A percentile compares a stretch with the other conserved stretches of the same genome.
These are phyloP conservation scores for Malassezia dermatis DNA, from an alignment of 1,284 basidiomycete genomes.

Conservation along the genomic window DNA sequence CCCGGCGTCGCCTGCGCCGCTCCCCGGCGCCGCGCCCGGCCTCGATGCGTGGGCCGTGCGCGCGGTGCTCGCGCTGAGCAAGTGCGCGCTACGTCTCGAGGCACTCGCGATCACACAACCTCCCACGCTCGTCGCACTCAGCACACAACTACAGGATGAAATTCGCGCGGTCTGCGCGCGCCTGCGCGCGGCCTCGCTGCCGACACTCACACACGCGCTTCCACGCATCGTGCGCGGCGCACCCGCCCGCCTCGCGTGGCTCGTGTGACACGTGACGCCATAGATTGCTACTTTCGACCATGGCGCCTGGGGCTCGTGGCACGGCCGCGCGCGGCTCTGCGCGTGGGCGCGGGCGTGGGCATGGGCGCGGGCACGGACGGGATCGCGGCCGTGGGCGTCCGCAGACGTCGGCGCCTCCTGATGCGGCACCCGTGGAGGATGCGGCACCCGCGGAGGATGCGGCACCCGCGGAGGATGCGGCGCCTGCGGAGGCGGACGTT, in stretches of 20 bases:
- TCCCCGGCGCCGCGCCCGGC: constrained; percentile 2
- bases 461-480: background rate
- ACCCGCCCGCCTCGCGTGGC: background rate
- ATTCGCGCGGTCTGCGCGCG: background rate
- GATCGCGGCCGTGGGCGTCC: background rate
- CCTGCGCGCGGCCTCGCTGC: background rate
- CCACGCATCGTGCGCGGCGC: background rate
- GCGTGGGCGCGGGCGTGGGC: background rate
- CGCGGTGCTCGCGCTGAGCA: background rate
- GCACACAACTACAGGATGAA: background rate
- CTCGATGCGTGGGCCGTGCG: background rate
- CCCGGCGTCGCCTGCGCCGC: background rate
- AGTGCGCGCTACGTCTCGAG: constrained; percentile 5
- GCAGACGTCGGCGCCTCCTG: background rate
- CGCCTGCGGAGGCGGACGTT: constrained; percentile 45
- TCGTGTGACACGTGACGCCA: constrained; percentile 9
- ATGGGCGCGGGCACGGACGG: constrained; percentile 4
- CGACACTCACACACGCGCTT: background rate
- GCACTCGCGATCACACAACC: background rate
- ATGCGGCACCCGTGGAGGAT: too few relatives aligned
- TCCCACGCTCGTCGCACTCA: background rate
- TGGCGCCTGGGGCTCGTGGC: background rate
- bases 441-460: too few relatives aligned
- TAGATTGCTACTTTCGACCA: constrained; percentile 1
- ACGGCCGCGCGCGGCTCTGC: background rate